phyloP scores from a whole-genome alignment of 768 basidiomycete species.

The Leccinellum albellum region DNA sequence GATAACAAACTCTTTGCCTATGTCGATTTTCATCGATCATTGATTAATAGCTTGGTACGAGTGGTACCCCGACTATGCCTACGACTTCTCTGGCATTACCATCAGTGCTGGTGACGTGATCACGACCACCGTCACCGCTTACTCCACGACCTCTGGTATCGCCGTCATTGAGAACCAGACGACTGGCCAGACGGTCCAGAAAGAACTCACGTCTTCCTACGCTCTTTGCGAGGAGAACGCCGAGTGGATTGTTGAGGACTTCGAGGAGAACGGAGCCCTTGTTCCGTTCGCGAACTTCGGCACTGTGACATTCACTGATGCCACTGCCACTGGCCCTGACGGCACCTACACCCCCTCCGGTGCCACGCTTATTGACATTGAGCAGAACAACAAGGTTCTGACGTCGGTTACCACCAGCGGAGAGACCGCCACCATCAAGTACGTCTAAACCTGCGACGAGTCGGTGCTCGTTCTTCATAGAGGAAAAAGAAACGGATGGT shows the following conservation, averaged over 20 bases:
- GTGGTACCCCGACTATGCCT: constrained; percentile 21
- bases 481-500: background rate
- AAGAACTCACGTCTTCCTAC: constrained; percentile 6
- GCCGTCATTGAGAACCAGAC: constrained; percentile 20
- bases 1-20: background rate
- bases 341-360: constrained; percentile 11
- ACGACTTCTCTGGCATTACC: constrained; percentile 1
- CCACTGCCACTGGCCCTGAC: constrained; percentile 6
- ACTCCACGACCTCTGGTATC: constrained; percentile 18
- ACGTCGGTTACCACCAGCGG: constrained; percentile 13
- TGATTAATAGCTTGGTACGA: constrained; percentile 22
- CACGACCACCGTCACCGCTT: constrained; percentile 14
- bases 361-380: constrained; percentile 13
- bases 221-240: constrained; percentile 18
- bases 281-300: constrained; percentile 15
- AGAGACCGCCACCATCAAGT: constrained; percentile 2
- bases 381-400: constrained; percentile 6
- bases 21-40: background rate
- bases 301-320: constrained; percentile 12
- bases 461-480: background rate
- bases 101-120: constrained; percentile 16
- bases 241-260: constrained; percentile 27
- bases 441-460: constrained; percentile 1
- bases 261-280: constrained; percentile 8
- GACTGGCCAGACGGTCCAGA: constrained; percentile 7